Conservation (phyloP, 176 grass and related monocot species). For the Zea mays region Zm-B73-REFERENCE-NAM-5.0 NC_050105.1:8533501-8534000, state of each 20-base stretch:
- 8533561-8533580: not conserved
- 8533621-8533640: not conserved
- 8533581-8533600: not conserved
- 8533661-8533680: not conserved
- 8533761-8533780: not conserved
- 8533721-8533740: slow-evolving; percentile 14
- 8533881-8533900: slow-evolving; percentile 85
- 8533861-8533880: slow-evolving; percentile 93
- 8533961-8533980: not conserved
- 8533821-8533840: slow-evolving; percentile 89
- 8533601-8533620: not conserved
- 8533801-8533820: slow-evolving; percentile 79
- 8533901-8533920: slow-evolving; percentile 69
- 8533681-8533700: slow-evolving; percentile 8
- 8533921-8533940: slow-evolving; percentile 6
- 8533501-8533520: too few species aligned
- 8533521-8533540: not conserved
- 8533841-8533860: slow-evolving; percentile 73
- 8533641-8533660: not conserved
- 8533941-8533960: slow-evolving; percentile 5
- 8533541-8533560: slow-evolving; percentile 1
- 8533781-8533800: slow-evolving; percentile 37
- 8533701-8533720: not conserved
- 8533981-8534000: too few species aligned
- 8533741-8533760: not conserved